Conservation (phyloP, 768 basidiomycete genomes). For the Phylloporus sp. region DNA sequence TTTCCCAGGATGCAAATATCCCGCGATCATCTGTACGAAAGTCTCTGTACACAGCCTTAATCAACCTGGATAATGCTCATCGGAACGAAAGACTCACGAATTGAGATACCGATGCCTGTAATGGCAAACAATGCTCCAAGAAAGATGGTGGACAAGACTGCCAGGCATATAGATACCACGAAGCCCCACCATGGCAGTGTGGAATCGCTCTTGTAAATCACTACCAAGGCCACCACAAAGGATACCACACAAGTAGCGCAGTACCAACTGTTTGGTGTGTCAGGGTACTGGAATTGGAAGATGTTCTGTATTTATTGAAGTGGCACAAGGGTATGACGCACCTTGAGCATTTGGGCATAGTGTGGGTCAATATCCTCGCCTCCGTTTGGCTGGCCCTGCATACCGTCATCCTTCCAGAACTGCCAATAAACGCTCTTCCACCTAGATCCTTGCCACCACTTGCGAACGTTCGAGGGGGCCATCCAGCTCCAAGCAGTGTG, state of each 20-base stretch:
- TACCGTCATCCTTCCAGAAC: constrained; percentile 30
- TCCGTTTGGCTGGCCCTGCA: constrained; percentile 28
- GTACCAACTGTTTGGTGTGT: constrained; percentile 34
- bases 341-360: constrained; percentile 47
- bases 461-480: constrained; percentile 28
- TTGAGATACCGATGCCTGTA: constrained; percentile 31
- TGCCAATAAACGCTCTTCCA: constrained; percentile 37
- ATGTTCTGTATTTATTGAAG: neutral
- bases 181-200: constrained; percentile 59
- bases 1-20: constrained; percentile 34
- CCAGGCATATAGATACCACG: constrained; percentile 48
- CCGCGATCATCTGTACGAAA: constrained; percentile 36
- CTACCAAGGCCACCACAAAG: constrained; percentile 50
- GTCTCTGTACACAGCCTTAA: constrained; percentile 14
- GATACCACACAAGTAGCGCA: constrained; percentile 19
- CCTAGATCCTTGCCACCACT: constrained; percentile 18
- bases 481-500: constrained; percentile 45
- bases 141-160: constrained; percentile 48
- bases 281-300: constrained; percentile 26
- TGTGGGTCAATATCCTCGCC: constrained; percentile 49
- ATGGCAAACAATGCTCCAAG: constrained; percentile 52
- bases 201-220: constrained; percentile 49
- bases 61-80: neutral
- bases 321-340: constrained; percentile 17
- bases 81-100: constrained; percentile 16